Conservation (phyloP, 331 rosid genomes). For the Quercus lobata region DNA sequence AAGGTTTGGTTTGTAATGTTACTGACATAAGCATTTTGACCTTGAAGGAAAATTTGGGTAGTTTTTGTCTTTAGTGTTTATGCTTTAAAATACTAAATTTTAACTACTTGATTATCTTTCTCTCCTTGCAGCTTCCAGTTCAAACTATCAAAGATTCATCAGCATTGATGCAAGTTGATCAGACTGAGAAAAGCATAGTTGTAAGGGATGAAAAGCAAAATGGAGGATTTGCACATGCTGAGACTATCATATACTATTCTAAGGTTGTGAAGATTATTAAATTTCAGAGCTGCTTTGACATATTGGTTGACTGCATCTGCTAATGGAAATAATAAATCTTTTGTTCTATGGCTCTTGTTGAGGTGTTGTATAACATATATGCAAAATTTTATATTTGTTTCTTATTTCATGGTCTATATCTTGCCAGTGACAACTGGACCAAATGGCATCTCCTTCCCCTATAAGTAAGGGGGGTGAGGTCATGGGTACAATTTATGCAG, state of each 20-base stretch:
- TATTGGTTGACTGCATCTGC: constrained; percentile 2
- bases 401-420: neutral
- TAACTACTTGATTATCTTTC: constrained; percentile 1
- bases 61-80: constrained; percentile 14
- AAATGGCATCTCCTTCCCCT: neutral
- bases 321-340: neutral
- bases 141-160: constrained; percentile 46
- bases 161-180: constrained; percentile 49
- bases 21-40: too few relatives aligned
- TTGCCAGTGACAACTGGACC: neutral
- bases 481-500: neutral
- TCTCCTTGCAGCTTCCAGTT: constrained; percentile 28
- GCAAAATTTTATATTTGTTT: neutral
- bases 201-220: constrained; percentile 32
- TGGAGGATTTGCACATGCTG: constrained; percentile 50
- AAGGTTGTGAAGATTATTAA: constrained; percentile 42
- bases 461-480: neutral
- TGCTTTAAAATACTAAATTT: neutral
- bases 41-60: neutral
- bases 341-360: neutral
- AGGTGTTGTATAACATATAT: neutral
- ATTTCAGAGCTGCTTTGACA: neutral
- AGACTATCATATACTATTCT: constrained; percentile 42
- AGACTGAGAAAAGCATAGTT: constrained; percentile 27
- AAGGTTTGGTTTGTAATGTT: neutral